A percentile compares a stretch with the other conserved stretches of the same genome.
These are phyloP conservation scores for Tremella fuciformis DNA, from an alignment of 768 basidiomycete species.

Conservation along the genomic window DNA sequence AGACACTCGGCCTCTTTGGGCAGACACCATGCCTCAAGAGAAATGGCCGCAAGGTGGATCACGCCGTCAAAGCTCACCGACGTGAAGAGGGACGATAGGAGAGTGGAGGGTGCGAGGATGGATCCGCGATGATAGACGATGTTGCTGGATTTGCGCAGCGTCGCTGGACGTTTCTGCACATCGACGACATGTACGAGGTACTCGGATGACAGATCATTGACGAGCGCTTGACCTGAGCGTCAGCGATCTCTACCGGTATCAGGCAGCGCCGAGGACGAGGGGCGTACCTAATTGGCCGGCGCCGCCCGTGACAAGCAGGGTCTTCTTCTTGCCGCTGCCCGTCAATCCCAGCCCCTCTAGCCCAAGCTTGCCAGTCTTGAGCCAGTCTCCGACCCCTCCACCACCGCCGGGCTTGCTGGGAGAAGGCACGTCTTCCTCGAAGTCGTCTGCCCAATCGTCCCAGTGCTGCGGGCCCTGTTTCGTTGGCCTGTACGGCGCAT, in stretches of 20 bases:
- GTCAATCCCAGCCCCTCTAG: slow-evolving; percentile 4
- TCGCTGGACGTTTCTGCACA: slow-evolving; percentile 25
- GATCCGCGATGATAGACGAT: slow-evolving; percentile 31
- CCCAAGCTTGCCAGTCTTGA: neutral
- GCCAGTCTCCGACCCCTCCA: neutral
- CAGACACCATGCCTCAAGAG: slow-evolving; percentile 37
- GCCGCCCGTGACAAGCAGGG: slow-evolving; percentile 41
- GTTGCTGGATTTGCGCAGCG: slow-evolving; percentile 14
- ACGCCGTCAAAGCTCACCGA: slow-evolving; percentile 32
- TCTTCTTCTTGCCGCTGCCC: slow-evolving; percentile 17
- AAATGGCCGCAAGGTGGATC: slow-evolving; percentile 41
- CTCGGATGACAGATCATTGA: slow-evolving; percentile 28
- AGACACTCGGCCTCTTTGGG: slow-evolving; percentile 36
- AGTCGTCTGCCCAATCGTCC: slow-evolving; percentile 1
- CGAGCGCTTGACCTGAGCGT: slow-evolving; percentile 31
- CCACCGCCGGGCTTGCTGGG: neutral
- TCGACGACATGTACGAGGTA: slow-evolving; percentile 37
- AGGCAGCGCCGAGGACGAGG: neutral
- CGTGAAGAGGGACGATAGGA: slow-evolving; percentile 24
- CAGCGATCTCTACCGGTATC: slow-evolving; percentile 4
- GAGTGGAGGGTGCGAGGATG: slow-evolving; percentile 18
- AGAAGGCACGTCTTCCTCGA: slow-evolving; percentile 2
- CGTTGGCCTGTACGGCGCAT: neutral
- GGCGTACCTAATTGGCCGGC: slow-evolving; percentile 38
- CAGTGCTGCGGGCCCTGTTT: neutral